A percentile compares a stretch with the other conserved stretches of the same genome.
phyloP scores from a whole-genome alignment of 805 yeast genomes.

The Metschnikowia rubicola region DNA sequence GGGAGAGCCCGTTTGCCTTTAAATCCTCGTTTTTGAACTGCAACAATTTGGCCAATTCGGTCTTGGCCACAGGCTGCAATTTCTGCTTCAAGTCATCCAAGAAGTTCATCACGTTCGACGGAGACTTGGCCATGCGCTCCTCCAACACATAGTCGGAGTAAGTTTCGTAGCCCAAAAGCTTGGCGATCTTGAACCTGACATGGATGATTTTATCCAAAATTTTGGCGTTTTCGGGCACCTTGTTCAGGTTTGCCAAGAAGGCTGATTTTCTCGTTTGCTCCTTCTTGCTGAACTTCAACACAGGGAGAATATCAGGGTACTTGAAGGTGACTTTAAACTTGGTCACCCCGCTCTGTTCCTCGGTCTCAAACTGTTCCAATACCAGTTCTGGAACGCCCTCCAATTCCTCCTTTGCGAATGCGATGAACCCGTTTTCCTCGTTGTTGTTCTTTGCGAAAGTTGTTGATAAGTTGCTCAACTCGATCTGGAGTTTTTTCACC shows the following conservation, averaged over 20 bases:
- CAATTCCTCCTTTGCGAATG: constrained; percentile 62
- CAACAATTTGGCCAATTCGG: constrained; percentile 49
- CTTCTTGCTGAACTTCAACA: constrained; percentile 65
- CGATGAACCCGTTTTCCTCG: constrained; percentile 60
- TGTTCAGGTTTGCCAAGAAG: constrained; percentile 63
- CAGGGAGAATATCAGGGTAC: constrained; percentile 77
- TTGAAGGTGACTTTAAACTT: constrained; percentile 68
- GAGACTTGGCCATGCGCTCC: constrained; percentile 75
- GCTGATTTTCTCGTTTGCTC: constrained; percentile 66
- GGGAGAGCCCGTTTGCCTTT: constrained; percentile 39
- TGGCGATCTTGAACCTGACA: constrained; percentile 60
- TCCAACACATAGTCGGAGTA: constrained; percentile 72
- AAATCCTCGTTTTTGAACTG: constrained; percentile 54
- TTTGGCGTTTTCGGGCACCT: constrained; percentile 57
- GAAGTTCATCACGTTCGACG: constrained; percentile 57
- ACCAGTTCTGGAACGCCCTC: constrained; percentile 71
- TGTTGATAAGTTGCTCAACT: constrained; percentile 53
- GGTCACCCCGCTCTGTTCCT: constrained; percentile 39
- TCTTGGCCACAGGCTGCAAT: constrained; percentile 55
- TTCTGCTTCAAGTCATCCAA: constrained; percentile 58
- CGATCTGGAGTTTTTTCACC: constrained; percentile 56
- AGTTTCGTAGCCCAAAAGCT: constrained; percentile 59
- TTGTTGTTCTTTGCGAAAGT: constrained; percentile 64
- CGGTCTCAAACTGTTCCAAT: constrained; percentile 52
- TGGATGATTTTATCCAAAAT: constrained; percentile 58